These are phyloP conservation scores for Silene latifolia DNA, from an alignment of 148 eudicot genomes.

Conservation along the genomic window DNA sequence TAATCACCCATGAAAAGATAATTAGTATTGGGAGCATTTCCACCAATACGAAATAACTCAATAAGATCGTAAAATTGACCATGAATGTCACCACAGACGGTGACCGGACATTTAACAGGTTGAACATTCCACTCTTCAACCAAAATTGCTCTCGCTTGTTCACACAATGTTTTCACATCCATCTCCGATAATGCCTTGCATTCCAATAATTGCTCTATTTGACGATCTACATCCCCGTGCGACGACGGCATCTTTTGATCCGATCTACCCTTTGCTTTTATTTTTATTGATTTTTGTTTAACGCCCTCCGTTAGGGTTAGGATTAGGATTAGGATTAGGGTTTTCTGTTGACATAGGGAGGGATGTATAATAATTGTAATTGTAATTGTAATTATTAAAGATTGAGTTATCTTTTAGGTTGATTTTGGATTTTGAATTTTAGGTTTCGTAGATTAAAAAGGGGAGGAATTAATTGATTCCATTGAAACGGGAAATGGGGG, in stretches of 20 bases:
- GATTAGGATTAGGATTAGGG: too few species aligned
- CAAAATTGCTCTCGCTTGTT: constrained; percentile 78
- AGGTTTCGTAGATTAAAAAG: constrained; percentile 11
- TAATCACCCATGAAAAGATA: too few species aligned
- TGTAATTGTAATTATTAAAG: too few species aligned
- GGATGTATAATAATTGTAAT: too few species aligned
- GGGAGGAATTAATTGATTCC: constrained; percentile 24
- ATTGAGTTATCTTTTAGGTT: not conserved
- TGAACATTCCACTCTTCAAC: constrained; percentile 97
- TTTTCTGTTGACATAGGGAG: constrained; percentile 2
- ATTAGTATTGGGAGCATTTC: too few species aligned
- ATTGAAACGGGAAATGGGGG: constrained; percentile 10
- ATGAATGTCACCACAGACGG: too few species aligned
- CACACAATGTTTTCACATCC: constrained; percentile 80
- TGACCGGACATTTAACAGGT: constrained; percentile 90
- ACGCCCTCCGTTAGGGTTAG: constrained; percentile 28
- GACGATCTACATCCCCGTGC: constrained; percentile 78
- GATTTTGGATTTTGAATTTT: constrained; percentile 1
- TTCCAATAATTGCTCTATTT: constrained; percentile 89
- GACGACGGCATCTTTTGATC: constrained; percentile 52
- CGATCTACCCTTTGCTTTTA: not conserved
- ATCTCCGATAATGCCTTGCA: constrained; percentile 77
- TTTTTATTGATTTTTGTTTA: not conserved
- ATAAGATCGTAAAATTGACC: too few species aligned
- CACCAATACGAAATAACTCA: too few species aligned